phyloP scores from a whole-genome alignment of 2,329 filamentous ascomycete species.

The Coniochaeta ligniaria region DNA sequence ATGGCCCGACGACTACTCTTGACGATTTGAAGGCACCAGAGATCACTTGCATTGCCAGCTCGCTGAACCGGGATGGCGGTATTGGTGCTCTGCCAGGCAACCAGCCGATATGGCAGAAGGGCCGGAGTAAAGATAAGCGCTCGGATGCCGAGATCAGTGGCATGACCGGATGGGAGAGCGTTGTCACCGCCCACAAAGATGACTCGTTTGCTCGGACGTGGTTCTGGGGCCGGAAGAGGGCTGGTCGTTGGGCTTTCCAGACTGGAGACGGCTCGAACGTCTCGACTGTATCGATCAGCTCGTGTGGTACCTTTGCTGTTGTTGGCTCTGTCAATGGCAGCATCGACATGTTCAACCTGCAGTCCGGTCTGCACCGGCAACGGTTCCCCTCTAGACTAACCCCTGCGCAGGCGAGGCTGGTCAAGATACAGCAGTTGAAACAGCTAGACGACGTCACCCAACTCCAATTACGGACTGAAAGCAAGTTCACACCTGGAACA shows the following conservation, averaged over 20 bases:
- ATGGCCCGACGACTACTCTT: conserved; percentile 56
- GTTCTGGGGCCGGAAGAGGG: conserved; percentile 95
- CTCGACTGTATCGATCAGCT: conserved; percentile 77
- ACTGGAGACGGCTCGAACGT: conserved; percentile 81
- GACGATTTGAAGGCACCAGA: conserved; percentile 82
- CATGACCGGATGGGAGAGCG: conserved; percentile 92
- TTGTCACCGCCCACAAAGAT: conserved; percentile 84
- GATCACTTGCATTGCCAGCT: conserved; percentile 86
- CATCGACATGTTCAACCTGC: conserved; percentile 94
- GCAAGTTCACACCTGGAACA: conserved; percentile 40
- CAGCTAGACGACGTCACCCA: conserved; percentile 51
- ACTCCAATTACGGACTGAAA: conserved; percentile 37
- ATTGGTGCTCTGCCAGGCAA: conserved; percentile 78
- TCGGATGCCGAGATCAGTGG: conserved; percentile 64
- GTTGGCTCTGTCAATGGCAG: conserved; percentile 77
- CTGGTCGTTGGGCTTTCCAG: conserved; percentile 86
- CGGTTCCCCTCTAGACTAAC: conserved; percentile 77
- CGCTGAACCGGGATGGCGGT: conserved; percentile 87
- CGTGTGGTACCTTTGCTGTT: conserved; percentile 89
- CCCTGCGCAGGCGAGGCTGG: conserved; percentile 68
- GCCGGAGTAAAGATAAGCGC: conserved; percentile 52
- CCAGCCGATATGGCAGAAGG: conserved; percentile 77
- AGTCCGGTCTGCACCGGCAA: conserved; percentile 84
- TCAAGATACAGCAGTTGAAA: conserved; percentile 58
- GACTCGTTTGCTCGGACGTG: conserved; percentile 85